Evolutionary conservation across 1,284 basidiomycete species (phyloP), one percentile per base, ranked within the genome.

Genomic region (Cronartium quercuum): DNA sequence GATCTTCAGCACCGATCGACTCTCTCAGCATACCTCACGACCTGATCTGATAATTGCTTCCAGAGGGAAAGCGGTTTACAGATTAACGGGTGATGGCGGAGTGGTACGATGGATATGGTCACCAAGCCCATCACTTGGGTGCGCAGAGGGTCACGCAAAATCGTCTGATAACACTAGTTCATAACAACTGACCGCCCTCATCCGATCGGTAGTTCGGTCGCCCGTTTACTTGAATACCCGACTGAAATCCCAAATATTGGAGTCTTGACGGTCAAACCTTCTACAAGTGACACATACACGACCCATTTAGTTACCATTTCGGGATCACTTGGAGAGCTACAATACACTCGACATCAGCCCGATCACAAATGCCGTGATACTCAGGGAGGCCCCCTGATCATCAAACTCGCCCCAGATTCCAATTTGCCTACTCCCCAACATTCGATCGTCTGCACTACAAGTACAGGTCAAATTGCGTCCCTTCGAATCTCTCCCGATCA

Each of bases 1-100:
- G 55, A 55, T 66, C 64, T 74, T 74, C 40, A 66, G 55, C 38
- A 66, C 70, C 24, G 70, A 74, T 65, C 64, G 44, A 66, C 38
- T 42, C 58, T 74, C 70, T 64, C 51, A 66, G 40, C 47, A 74
- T 41, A 18, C 37, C 37, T 34, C 21, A 37, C 60, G 41, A 15
- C 70, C 70, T 42, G 70, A 74, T 66, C 35, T 74, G 51, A 74
- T 74, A 24, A 57, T 66, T 35, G 38, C 38, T 18, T 29, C 29
- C 18, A 21, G 29, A 6, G 62, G 57, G 21, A 44, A 62, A 58
- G 13, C 24, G 18, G 64, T 58, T 10, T 29, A 60, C 13, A 66
- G 70, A 61, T 38, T 74, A 9, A 44, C 35, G 34, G 70, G 57
- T 21, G 15, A 66, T 42, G 51, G 61, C 35, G 70, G 70, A 29